These are phyloP conservation scores for Calonectria leucothoes DNA, from an alignment of 2,329 filamentous ascomycete genomes.

Conservation along the genomic window DNA sequence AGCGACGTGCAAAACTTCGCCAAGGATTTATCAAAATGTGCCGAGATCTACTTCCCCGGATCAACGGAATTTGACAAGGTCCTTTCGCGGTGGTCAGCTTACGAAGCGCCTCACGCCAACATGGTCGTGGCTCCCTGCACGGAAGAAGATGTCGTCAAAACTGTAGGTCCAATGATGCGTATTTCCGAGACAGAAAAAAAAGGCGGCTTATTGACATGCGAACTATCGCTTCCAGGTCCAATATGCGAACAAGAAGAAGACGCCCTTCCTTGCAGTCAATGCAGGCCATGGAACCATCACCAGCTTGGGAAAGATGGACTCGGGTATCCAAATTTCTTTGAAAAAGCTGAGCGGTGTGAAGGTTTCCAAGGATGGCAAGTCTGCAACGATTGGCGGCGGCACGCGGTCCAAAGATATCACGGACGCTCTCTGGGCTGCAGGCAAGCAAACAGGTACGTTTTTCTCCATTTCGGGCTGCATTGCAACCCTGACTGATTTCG, in stretches of 20 bases:
- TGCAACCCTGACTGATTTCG: not conserved
- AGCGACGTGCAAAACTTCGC: conserved; percentile 35
- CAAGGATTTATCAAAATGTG: conserved; percentile 49
- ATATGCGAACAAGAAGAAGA: conserved; percentile 57
- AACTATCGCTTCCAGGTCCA: conserved; percentile 37
- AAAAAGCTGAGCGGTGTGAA: conserved; percentile 55
- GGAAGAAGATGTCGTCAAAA: conserved; percentile 62
- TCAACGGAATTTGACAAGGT: conserved; percentile 52
- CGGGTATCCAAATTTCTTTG: conserved; percentile 63
- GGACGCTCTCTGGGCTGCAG: conserved; percentile 60
- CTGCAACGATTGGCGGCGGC: conserved; percentile 61
- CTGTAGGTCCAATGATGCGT: conserved; percentile 44
- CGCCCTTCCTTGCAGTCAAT: conserved; percentile 65
- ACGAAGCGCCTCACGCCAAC: conserved; percentile 55
- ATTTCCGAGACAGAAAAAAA: not conserved
- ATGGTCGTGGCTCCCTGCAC: conserved; percentile 59
- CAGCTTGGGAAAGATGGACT: conserved; percentile 59
- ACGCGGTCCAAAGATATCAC: conserved; percentile 57
- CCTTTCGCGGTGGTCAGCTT: conserved; percentile 58
- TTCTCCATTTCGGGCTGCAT: no score
- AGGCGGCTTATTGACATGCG: not conserved
- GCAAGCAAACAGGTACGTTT: conserved; percentile 59
- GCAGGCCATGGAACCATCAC: conserved; percentile 63
- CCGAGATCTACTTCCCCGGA: conserved; percentile 56
- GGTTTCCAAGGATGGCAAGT: conserved; percentile 55